phyloP scores from a whole-genome alignment of 2,329 filamentous ascomycete species.

The Sporothrix globosa region DNA sequence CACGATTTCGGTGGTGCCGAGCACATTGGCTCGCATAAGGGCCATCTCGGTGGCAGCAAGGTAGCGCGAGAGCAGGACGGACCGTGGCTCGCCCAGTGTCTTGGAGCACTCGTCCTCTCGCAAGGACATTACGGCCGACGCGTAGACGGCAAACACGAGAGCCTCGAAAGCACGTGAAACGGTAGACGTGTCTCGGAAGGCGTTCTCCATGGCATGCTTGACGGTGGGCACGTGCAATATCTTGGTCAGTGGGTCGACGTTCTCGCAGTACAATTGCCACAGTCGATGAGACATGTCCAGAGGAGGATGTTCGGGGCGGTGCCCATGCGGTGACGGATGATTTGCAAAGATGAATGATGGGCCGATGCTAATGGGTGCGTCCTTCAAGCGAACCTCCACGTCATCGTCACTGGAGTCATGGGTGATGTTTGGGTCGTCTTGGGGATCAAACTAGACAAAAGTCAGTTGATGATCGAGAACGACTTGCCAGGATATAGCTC shows the following conservation, averaged over 20 bases:
- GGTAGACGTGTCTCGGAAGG: slow-evolving; percentile 36
- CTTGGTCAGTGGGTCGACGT: slow-evolving; percentile 42
- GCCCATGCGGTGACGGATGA: not conserved
- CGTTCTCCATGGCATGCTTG: slow-evolving; percentile 41
- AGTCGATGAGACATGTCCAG: slow-evolving; percentile 40
- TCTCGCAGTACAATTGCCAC: slow-evolving; percentile 43
- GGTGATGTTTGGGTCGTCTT: not conserved
- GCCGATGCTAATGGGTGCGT: not conserved
- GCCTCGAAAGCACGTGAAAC: slow-evolving; percentile 36
- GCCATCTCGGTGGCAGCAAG: slow-evolving; percentile 37
- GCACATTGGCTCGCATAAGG: slow-evolving; percentile 38
- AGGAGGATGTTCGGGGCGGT: not conserved
- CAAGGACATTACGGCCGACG: slow-evolving; percentile 37
- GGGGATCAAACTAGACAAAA: not conserved
- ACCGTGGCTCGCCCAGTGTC: not conserved
- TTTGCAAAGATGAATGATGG: not conserved
- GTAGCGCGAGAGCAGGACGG: slow-evolving; percentile 38
- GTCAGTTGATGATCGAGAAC: not conserved
- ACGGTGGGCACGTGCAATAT: slow-evolving; percentile 42
- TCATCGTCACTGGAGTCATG: not conserved
- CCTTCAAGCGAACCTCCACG: not conserved
- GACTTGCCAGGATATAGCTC: not conserved
- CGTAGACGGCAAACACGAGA: slow-evolving; percentile 40
- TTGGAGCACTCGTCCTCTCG: slow-evolving; percentile 30
- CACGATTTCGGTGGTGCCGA: slow-evolving; percentile 39